These are phyloP conservation scores for Scleroderma citrinum DNA, from an alignment of 768 basidiomycete genomes.

Conservation along the genomic window DNA sequence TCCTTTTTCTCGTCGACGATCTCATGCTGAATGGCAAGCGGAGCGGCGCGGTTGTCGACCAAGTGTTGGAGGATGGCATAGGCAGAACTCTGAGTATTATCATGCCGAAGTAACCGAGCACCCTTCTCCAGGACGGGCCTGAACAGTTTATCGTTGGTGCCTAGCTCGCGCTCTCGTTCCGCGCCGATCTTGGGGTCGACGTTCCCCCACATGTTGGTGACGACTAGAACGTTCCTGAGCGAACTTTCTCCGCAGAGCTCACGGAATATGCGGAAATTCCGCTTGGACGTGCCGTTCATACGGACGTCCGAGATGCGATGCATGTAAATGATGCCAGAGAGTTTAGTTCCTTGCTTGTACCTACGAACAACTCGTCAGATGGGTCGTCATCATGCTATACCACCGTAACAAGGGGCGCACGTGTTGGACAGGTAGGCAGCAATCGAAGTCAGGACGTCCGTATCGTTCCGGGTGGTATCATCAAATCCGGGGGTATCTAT, in stretches of 20 bases:
- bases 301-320: conserved; percentile 49
- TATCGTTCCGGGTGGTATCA: conserved; percentile 44
- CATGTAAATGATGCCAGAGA: conserved; percentile 52
- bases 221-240: conserved; percentile 45
- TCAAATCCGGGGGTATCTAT: conserved; percentile 63
- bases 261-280: conserved; percentile 47
- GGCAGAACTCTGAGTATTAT: conserved; percentile 35
- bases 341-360: conserved; percentile 25
- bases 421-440: conserved; percentile 34
- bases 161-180: conserved; percentile 42
- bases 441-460: conserved; percentile 46
- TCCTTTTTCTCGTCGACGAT: conserved; percentile 44
- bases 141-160: conserved; percentile 39
- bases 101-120: conserved; percentile 39
- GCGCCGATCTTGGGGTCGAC: conserved; percentile 33
- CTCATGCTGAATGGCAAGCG: conserved; percentile 51
- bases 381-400: not conserved
- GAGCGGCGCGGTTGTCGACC: conserved; percentile 33
- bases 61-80: conserved; percentile 38
- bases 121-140: conserved; percentile 46
- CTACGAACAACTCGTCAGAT: not conserved
- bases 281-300: conserved; percentile 43
- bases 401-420: conserved; percentile 11
- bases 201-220: conserved; percentile 50
- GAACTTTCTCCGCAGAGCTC: conserved; percentile 48